These are phyloP conservation scores for Rhizopogon sp. DNA, from an alignment of 768 basidiomycete genomes.

Conservation along the genomic window DNA sequence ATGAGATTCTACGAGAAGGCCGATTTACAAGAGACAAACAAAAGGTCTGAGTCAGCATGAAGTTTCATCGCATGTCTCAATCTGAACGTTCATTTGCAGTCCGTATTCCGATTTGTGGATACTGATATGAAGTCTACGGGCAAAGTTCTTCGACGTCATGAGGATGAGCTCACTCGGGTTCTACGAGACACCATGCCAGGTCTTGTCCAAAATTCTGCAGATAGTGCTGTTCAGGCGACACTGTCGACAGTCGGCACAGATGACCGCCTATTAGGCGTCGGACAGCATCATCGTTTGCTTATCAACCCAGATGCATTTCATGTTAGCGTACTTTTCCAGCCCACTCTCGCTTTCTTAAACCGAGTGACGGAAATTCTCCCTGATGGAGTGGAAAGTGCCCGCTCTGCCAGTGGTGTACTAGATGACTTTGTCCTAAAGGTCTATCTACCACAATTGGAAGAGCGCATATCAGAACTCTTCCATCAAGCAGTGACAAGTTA, in stretches of 20 bases:
- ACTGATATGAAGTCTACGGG: constrained; percentile 72
- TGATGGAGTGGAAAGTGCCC: constrained; percentile 58
- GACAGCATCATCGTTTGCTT: constrained; percentile 79
- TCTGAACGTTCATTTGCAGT: constrained; percentile 34
- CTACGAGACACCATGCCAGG: constrained; percentile 93
- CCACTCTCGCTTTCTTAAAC: constrained; percentile 81
- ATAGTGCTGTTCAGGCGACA: constrained; percentile 56
- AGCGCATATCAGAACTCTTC: constrained; percentile 84
- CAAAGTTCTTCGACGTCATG: constrained; percentile 67
- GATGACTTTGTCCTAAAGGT: constrained; percentile 92
- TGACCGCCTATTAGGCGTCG: constrained; percentile 66
- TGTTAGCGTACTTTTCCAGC: constrained; percentile 91
- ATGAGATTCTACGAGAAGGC: constrained; percentile 86
- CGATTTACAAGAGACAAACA: constrained; percentile 71
- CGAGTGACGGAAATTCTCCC: constrained; percentile 70
- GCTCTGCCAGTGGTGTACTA: constrained; percentile 66
- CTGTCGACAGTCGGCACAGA: constrained; percentile 60
- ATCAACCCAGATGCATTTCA: constrained; percentile 93
- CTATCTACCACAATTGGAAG: constrained; percentile 92
- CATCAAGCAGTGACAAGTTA: constrained; percentile 78
- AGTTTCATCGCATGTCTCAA: neutral
- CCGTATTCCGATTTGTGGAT: constrained; percentile 88
- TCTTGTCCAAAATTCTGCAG: constrained; percentile 67
- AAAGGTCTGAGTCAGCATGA: constrained; percentile 45
- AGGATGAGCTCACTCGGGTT: constrained; percentile 79